A percentile compares a stretch with the other conserved stretches of the same genome.
These are phyloP conservation scores for Fragaria vesca DNA, from an alignment of 306 rosid species.

Conservation along the genomic window DNA sequence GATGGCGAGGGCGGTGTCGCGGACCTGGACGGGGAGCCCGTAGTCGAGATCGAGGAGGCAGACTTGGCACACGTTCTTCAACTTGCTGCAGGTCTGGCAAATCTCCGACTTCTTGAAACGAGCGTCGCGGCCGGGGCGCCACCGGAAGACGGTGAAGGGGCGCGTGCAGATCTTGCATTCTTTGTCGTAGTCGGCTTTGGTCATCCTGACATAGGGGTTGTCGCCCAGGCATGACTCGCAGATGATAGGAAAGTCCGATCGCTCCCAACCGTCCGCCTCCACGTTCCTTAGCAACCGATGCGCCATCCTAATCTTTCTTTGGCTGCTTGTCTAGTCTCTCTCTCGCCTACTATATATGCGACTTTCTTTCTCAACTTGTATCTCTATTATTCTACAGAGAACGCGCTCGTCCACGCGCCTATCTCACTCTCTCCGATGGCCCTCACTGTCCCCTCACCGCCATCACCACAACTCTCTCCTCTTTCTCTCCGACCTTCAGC, in stretches of 20 bases:
- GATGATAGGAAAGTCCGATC: conserved; percentile 2
- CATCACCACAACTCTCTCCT: conserved; percentile 10
- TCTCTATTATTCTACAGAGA: no score
- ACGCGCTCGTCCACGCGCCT: no score
- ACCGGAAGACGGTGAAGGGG: conserved; percentile 92
- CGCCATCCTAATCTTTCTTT: background rate
- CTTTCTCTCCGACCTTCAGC: conserved; percentile 14
- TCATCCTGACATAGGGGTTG: conserved; percentile 26
- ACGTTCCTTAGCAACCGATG: background rate
- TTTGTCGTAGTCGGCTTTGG: conserved; percentile 74
- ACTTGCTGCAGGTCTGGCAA: conserved; percentile 90
- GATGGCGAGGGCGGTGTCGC: conserved; percentile 79
- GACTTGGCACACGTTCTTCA: conserved; percentile 91
- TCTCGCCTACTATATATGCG: no score
- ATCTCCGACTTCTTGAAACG: conserved; percentile 81
- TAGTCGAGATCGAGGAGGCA: conserved; percentile 90
- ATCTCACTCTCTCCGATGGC: conserved; percentile 6
- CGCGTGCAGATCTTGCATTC: conserved; percentile 95
- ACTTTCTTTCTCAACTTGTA: no score
- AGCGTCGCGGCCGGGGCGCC: conserved; percentile 94
- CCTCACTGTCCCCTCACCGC: conserved; percentile 10
- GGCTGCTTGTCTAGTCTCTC: no score
- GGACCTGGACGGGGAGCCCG: conserved; percentile 86
- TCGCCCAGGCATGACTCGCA: conserved; percentile 9
- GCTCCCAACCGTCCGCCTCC: conserved; percentile 5